Evolutionary conservation across 208 protist genomes (phyloP).

Genomic region (Acanthamoeba culbertsoni): DNA sequence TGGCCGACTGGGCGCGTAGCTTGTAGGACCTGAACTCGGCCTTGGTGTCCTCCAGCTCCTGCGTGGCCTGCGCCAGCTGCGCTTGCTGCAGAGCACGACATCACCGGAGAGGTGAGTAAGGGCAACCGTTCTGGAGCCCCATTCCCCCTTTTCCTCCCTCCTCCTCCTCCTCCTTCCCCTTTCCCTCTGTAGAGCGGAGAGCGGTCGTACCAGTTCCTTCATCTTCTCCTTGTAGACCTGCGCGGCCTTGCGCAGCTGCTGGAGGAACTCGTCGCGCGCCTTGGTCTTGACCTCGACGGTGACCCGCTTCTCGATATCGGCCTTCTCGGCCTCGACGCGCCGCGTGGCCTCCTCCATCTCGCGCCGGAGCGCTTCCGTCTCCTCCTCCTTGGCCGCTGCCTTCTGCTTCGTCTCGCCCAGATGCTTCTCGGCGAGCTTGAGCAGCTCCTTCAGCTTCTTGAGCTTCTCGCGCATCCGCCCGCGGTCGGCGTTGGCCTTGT

Average conservation of each 20-base stretch:
- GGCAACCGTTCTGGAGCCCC: too few species aligned
- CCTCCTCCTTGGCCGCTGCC: not conserved
- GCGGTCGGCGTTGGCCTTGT: not conserved
- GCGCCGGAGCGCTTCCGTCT: not conserved
- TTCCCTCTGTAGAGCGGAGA: not conserved
- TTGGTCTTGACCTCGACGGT: slow-evolving; percentile 40
- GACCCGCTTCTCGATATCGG: not conserved
- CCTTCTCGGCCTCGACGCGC: not conserved
- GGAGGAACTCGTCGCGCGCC: slow-evolving; percentile 19
- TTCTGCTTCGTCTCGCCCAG: not conserved
- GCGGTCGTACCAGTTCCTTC: not conserved
- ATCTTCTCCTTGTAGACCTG: slow-evolving; percentile 52
- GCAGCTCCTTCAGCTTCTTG: slow-evolving; percentile 6
- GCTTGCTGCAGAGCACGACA: slow-evolving; percentile 16
- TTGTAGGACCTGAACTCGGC: slow-evolving; percentile 42
- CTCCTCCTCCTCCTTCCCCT: too few species aligned
- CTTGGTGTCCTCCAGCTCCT: slow-evolving; percentile 50
- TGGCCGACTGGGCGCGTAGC: not conserved
- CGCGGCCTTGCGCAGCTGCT: slow-evolving; percentile 23
- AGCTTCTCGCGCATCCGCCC: not conserved
- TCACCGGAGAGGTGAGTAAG: too few species aligned
- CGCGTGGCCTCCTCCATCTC: not conserved
- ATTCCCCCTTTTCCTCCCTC: too few species aligned
- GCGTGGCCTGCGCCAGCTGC: not conserved
- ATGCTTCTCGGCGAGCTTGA: slow-evolving; percentile 39